Base-by-base conservation (phyloP, 148 eudicot genomes). In the Rhododendron molle region DNA sequence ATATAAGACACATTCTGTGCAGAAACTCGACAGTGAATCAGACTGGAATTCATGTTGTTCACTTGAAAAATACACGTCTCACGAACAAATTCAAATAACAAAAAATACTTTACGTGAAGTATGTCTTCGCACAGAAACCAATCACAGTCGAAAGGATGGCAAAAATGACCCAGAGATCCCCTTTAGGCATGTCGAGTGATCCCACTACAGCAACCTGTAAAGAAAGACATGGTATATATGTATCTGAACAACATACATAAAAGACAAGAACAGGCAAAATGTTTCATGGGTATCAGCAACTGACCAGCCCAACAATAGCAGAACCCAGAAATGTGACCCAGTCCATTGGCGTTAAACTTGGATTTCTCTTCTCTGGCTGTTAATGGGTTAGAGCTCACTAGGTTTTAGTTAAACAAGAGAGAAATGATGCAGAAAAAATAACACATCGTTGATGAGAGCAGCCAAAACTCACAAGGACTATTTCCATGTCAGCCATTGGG, bases 401-500 rank as follows among this genome's bases (percentile, higher is more conserved):
- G 11, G 34, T 82, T 54, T 44, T 78, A 14, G 5, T 52, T 21
- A 30, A 43, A 83, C n/a, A 71, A 76, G 62, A 58, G 69, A 18
- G 38, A n/a, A 3, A 40, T 23, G 56, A 15, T 47, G 54, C 78
- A 85, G 23, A 18, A 72, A 78, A 21, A 28, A 78, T 12, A 73
- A 87, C 46, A 78, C 16, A 81, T 38, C 16, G 67, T 71, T 21
- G n/a, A n/a, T 28, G 77, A 72, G 72, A 28, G 52, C 44, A 71
- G n/a, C 84, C 84, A 52, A n/a, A 28, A 89, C 96, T 89, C 89
- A 97, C 98, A 85, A 97, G 91, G 87, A 95, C 98, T 58, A 97
- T 90, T 91, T 97, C 99, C 98, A 97, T 87, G 85, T 97, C 99
- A 79, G 99, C 99, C 99, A 97, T 97, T 34, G 99, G 99, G 73